These are phyloP conservation scores for Triticum turgidum DNA, from an alignment of 176 grass and related monocot genomes.

Conservation along the genomic window DNA sequence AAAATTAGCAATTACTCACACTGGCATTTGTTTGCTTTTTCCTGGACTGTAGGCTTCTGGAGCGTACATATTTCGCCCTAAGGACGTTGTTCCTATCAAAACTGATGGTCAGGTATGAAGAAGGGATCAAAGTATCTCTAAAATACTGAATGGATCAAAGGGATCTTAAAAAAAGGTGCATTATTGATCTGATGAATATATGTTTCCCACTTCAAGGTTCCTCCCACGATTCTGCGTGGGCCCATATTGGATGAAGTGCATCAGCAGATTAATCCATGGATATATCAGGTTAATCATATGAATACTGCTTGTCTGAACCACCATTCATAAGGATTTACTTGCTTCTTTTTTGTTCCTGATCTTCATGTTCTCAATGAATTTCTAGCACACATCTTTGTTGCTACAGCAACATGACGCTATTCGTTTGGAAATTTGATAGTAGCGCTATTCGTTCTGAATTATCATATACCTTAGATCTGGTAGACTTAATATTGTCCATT, in stretches of 20 bases:
- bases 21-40: not conserved
- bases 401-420: constrained; percentile 10
- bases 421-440: not conserved
- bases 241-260: constrained; percentile 93
- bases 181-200: constrained; percentile 2
- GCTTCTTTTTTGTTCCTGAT: not conserved
- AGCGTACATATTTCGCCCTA: constrained; percentile 92
- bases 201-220: constrained; percentile 46
- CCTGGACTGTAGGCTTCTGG: constrained; percentile 76
- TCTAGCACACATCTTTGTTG: not conserved
- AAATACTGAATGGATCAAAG: not conserved
- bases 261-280: constrained; percentile 94
- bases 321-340: not conserved
- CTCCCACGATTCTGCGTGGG: constrained; percentile 66
- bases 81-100: constrained; percentile 70
- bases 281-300: constrained; percentile 71
- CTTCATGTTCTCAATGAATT: not conserved
- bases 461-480: not conserved
- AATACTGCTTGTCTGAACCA: constrained; percentile 20
- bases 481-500: not conserved
- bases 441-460: not conserved
- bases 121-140: constrained; percentile 11
- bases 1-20: not conserved
- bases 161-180: not conserved
- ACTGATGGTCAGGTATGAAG: constrained; percentile 52